Percentiles rank a stretch among this genome's conserved stretches.
Conservation (phyloP, 148 eudicot genomes). For the Rhododendron vialii region DNA sequence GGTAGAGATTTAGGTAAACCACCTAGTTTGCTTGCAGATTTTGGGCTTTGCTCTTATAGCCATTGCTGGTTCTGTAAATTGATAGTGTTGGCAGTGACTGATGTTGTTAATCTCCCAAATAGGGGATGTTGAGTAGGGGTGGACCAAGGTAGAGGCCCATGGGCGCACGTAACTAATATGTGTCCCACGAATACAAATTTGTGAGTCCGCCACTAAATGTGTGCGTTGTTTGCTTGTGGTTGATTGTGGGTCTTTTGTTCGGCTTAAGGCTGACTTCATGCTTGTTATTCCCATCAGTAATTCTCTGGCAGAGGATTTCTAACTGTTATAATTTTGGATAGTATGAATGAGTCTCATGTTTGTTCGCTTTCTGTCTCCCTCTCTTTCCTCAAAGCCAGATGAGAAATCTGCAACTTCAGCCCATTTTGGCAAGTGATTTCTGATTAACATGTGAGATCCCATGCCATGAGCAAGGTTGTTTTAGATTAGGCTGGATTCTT, state of each 20-base stretch:
- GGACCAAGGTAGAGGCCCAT: background rate
- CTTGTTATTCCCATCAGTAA: background rate
- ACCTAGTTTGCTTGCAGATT: constrained; percentile 16
- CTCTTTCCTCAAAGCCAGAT: background rate
- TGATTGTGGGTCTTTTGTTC: constrained; percentile 22
- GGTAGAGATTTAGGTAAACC: constrained; percentile 1
- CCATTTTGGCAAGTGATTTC: background rate
- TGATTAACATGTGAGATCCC: background rate
- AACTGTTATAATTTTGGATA: background rate
- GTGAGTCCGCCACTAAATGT: too few relatives aligned
- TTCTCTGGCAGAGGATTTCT: constrained; percentile 4
- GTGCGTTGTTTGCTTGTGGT: background rate
- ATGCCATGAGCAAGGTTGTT: too few relatives aligned
- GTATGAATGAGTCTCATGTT: background rate
- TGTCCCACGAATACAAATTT: too few relatives aligned
- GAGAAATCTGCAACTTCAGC: background rate
- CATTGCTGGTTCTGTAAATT: constrained; percentile 15
- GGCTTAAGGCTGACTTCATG: constrained; percentile 34
- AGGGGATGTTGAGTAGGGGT: background rate
- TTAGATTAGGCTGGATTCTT: background rate
- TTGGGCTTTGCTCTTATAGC: background rate
- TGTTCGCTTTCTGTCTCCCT: background rate
- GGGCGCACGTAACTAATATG: too few relatives aligned
- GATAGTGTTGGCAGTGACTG: background rate
- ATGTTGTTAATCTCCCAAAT: background rate